phyloP scores from a whole-genome alignment of 768 basidiomycete species.

The Leccinum olivaceopallidum region DNA sequence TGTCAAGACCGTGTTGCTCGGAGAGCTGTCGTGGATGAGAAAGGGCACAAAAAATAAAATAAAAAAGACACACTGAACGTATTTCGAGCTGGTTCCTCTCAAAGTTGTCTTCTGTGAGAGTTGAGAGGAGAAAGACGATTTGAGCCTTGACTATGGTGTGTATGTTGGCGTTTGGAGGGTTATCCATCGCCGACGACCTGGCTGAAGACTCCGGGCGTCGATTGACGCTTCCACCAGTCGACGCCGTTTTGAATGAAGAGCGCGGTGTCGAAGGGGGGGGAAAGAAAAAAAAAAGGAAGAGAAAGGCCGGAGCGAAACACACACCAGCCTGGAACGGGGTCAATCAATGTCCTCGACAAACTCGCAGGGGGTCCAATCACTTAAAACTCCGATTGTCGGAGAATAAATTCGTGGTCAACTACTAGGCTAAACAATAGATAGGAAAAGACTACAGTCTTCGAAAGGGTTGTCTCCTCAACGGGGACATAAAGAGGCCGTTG shows the following conservation, averaged over 20 bases:
- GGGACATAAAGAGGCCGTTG: slow-evolving; percentile 7
- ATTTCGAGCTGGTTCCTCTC: slow-evolving; percentile 94
- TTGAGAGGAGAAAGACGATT: slow-evolving; percentile 96
- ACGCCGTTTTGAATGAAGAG: slow-evolving; percentile 58
- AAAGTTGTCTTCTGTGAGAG: slow-evolving; percentile 96
- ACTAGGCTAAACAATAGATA: too few species aligned
- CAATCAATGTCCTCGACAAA: slow-evolving; percentile 24
- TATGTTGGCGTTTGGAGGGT: slow-evolving; percentile 80
- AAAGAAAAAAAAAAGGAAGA: slow-evolving; percentile 25
- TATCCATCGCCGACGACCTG: slow-evolving; percentile 85
- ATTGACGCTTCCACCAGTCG: slow-evolving; percentile 64
- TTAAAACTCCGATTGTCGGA: slow-evolving; percentile 27
- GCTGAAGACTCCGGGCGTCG: slow-evolving; percentile 74
- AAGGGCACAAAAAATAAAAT: slow-evolving; percentile 9
- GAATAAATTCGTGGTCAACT: slow-evolving; percentile 6
- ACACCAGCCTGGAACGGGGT: slow-evolving; percentile 33
- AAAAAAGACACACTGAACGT: slow-evolving; percentile 70
- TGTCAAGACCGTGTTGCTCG: slow-evolving; percentile 95
- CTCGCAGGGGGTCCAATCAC: slow-evolving; percentile 10
- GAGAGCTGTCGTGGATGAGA: slow-evolving; percentile 64
- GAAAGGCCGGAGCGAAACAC: slow-evolving; percentile 33
- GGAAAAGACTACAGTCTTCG: slow-evolving; percentile 17
- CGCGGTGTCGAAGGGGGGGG: slow-evolving; percentile 28
- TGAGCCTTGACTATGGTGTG: slow-evolving; percentile 95
- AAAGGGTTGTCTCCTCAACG: slow-evolving; percentile 11